Percentiles rank a stretch among this genome's conserved stretches.
phyloP scores from a whole-genome alignment of 768 basidiomycete genomes.

The Lactarius indigo region DNA sequence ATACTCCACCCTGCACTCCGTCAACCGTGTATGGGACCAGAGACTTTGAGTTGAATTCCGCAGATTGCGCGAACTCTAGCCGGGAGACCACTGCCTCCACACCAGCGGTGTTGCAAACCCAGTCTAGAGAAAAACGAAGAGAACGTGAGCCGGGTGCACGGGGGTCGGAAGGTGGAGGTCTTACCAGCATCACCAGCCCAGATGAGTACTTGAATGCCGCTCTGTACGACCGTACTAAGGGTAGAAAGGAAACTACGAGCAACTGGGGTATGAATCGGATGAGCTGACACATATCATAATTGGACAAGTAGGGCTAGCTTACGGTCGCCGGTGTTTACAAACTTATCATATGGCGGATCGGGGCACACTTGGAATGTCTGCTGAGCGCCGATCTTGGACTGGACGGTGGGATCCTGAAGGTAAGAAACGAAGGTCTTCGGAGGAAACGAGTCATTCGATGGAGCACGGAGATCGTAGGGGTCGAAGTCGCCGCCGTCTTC shows the following conservation, averaged over 20 bases:
- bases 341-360: constrained; percentile 35
- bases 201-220: constrained; percentile 43
- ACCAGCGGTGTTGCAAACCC: constrained; percentile 43
- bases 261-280: constrained; percentile 22
- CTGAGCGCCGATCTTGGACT: constrained; percentile 36
- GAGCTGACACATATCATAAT: neutral
- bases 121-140: constrained; percentile 34
- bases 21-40: constrained; percentile 43
- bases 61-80: constrained; percentile 34
- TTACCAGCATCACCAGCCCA: constrained; percentile 39
- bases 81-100: constrained; percentile 46
- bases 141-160: constrained; percentile 38
- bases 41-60: constrained; percentile 36
- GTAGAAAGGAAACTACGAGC: neutral
- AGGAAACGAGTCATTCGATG: constrained; percentile 40
- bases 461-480: constrained; percentile 41
- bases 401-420: constrained; percentile 25
- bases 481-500: constrained; percentile 47
- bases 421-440: constrained; percentile 30
- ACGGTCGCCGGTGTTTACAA: constrained; percentile 44
- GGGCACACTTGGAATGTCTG: constrained; percentile 35
- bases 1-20: constrained; percentile 42
- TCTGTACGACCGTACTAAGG: neutral
- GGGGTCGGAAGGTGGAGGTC: neutral
- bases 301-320: constrained; percentile 31